Evolutionary conservation across 495 filamentous ascomycete genomes (phyloP).

Genomic region (Penicillium crystallinum): DNA sequence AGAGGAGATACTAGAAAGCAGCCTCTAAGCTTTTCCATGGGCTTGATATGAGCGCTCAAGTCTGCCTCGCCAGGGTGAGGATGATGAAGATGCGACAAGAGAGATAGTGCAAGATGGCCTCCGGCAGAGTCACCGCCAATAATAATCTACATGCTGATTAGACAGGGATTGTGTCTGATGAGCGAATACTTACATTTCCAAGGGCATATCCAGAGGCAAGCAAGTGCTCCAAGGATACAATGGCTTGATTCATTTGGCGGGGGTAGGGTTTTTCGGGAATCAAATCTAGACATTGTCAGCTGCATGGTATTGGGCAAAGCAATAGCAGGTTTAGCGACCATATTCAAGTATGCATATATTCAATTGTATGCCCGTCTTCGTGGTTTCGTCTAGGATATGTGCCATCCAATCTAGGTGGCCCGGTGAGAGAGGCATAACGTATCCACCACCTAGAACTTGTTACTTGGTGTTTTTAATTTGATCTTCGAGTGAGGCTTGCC

Average conservation of each 20-base stretch:
- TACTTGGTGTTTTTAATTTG: background rate
- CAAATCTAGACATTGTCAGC: background rate
- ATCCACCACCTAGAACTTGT: slow-evolving; percentile 16
- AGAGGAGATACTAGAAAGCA: slow-evolving; percentile 24
- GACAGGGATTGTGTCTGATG: background rate
- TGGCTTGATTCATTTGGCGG: slow-evolving; percentile 10
- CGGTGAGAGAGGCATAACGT: slow-evolving; percentile 20
- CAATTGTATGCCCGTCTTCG: slow-evolving; percentile 9
- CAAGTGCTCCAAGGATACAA: slow-evolving; percentile 15
- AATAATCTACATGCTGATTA: slow-evolving; percentile 12
- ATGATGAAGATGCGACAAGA: slow-evolving; percentile 16
- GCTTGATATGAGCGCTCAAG: background rate
- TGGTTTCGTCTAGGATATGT: slow-evolving; percentile 11
- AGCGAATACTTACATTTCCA: slow-evolving; percentile 6
- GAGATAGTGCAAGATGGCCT: slow-evolving; percentile 18
- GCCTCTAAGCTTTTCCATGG: slow-evolving; percentile 8
- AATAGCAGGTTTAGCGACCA: background rate
- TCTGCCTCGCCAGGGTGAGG: background rate
- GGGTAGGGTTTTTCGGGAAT: background rate
- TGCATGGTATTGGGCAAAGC: background rate
- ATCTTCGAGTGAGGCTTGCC: background rate
- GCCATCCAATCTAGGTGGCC: slow-evolving; percentile 23
- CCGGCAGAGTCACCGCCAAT: slow-evolving; percentile 24
- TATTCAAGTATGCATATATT: slow-evolving; percentile 21
- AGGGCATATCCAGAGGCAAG: slow-evolving; percentile 11